A percentile compares a stretch with the other conserved stretches of the same genome.
Evolutionary conservation across 208 protist species (phyloP).

Genomic region (Acanthamoeba divionensis): DNA sequence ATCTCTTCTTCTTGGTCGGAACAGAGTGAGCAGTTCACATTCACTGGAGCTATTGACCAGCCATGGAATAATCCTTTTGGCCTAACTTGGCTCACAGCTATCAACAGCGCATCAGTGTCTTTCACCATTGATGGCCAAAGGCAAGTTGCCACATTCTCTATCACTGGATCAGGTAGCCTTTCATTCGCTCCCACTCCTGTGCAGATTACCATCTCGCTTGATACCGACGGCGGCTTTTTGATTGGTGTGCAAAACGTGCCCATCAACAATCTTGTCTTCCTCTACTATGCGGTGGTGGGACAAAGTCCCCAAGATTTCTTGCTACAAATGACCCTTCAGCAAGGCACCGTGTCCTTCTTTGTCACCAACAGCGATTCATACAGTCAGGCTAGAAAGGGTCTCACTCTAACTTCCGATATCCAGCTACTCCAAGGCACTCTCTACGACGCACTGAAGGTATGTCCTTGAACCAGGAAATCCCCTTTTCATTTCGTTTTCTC

Average conservation of each 20-base stretch:
- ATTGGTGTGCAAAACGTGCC: background rate
- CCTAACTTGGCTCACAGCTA: background rate
- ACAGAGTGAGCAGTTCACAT: background rate
- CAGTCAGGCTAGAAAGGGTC: background rate
- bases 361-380: background rate
- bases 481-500: background rate
- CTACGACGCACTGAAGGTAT: background rate
- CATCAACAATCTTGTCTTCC: background rate
- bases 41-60: background rate
- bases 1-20: too few relatives aligned
- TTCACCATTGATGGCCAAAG: background rate
- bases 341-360: background rate
- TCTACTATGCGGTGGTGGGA: background rate
- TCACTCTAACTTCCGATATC: background rate
- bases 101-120: background rate
- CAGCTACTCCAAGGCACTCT: background rate
- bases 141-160: background rate
- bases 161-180: background rate
- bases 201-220: background rate
- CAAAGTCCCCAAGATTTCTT: background rate
- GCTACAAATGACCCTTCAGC: background rate
- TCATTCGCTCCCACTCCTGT: background rate
- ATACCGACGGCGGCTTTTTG: background rate
- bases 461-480: background rate
- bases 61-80: background rate